Evolutionary conservation across 2,329 filamentous ascomycete species (phyloP).

Genomic region (Ceratocystiopsis sp.): DNA sequence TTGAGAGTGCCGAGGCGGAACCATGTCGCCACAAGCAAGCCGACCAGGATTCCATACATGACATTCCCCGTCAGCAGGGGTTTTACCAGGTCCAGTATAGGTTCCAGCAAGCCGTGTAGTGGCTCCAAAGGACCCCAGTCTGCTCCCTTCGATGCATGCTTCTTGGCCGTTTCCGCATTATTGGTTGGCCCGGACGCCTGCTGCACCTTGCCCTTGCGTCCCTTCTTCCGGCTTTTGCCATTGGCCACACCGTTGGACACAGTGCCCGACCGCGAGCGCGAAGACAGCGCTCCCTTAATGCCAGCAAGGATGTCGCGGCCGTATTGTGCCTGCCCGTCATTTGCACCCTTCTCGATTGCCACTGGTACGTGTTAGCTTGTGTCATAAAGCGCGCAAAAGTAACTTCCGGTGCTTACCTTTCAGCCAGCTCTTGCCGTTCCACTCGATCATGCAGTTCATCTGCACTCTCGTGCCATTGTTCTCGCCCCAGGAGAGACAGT

Average conservation of each 20-base stretch:
- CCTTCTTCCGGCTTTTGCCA: slow-evolving; percentile 23
- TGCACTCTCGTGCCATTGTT: slow-evolving; percentile 72
- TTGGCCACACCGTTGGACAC: slow-evolving; percentile 33
- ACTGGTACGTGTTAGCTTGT: slow-evolving; percentile 29
- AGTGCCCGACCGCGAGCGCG: slow-evolving; percentile 37
- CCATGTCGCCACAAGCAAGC: slow-evolving; percentile 59
- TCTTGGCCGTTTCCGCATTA: slow-evolving; percentile 21
- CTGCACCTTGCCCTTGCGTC: slow-evolving; percentile 19
- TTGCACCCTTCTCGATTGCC: slow-evolving; percentile 89
- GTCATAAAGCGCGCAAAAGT: too few species aligned
- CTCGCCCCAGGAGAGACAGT: slow-evolving; percentile 85
- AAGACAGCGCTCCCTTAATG: slow-evolving; percentile 55
- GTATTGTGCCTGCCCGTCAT: slow-evolving; percentile 73
- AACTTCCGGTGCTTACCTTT: slow-evolving; percentile 47
- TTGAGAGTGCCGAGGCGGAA: slow-evolving; percentile 37
- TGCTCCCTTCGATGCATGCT: slow-evolving; percentile 18
- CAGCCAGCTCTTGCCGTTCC: slow-evolving; percentile 95
- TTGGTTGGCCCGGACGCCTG: slow-evolving; percentile 26
- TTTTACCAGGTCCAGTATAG: slow-evolving; percentile 49
- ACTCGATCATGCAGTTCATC: slow-evolving; percentile 82
- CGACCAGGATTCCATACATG: slow-evolving; percentile 55
- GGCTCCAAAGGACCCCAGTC: slow-evolving; percentile 76
- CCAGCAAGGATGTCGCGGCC: slow-evolving; percentile 63
- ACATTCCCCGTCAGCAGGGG: slow-evolving; percentile 62
- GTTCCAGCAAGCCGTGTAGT: slow-evolving; percentile 49